Base-by-base conservation (phyloP, 2,329 filamentous ascomycete species). In the Penicillium polonicum region DNA sequence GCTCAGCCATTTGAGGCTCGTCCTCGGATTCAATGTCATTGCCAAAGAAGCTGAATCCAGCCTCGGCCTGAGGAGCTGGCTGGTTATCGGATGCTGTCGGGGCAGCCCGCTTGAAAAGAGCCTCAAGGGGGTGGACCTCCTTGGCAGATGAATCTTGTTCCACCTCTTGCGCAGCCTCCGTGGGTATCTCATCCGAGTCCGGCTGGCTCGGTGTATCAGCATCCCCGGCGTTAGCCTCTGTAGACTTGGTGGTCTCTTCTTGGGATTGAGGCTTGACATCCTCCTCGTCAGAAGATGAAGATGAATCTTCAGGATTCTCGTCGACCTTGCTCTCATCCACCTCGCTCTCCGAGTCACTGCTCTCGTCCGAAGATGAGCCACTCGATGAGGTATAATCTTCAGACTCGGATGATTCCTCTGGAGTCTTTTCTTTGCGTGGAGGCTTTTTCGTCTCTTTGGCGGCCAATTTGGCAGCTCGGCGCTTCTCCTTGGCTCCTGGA, bases 71-170 rank as follows among this genome's bases (percentile, higher is more conserved):
- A 59, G 58, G 68, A 60, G 36, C 71, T 59, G 48, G 55, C 69
- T 80, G 62, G 61, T 72, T 74, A 4, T 74, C 64, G n/a, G 68
- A 67, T 21, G 68, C 58, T 5, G 61, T 73, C 33, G 78, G 73
- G 36, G 85, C 82, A 0, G 84, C 76, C 5, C 85, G 85, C 77
- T 97, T 97, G 82, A 95, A 99, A 2, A 97, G 83, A 0, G 91
- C 91, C 78, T 97, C 92, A 1, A 97, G 82, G 0, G 94, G 93
- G 65, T 97, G 93, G 0, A 96, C 79, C 61, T 83, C 79, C 50
- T 73, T 87, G 73, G 65, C 76, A 80, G 58, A 74, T 78, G 35
- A 19, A 31, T 62, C 51, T 36, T 42, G 44, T 21, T 62, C 27
- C 17, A 57, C 52, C 19, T 42, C 25, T 43, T 57, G 45, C 7